Conservation (phyloP, 2,329 filamentous ascomycete genomes). For the Thielaviopsis populi region DNA sequence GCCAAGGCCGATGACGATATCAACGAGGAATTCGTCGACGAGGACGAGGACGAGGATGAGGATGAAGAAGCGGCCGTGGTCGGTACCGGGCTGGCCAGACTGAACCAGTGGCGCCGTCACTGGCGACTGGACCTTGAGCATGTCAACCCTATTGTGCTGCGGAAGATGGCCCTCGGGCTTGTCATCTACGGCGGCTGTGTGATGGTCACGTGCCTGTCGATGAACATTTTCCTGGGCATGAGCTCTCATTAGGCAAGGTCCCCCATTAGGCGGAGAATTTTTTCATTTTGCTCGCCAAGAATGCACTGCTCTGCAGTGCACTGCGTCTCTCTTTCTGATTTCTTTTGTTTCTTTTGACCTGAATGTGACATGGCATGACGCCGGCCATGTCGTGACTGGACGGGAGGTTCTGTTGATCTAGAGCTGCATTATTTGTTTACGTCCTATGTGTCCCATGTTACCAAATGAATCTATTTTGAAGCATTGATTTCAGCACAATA, state of each 20-base stretch:
- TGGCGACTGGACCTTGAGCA: constrained; percentile 47
- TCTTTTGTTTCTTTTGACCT: background rate
- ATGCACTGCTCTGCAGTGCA: background rate
- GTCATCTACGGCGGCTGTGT: constrained; percentile 73
- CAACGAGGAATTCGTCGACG: constrained; percentile 42
- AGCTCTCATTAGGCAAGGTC: constrained; percentile 1
- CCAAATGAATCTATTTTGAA: constrained; percentile 2
- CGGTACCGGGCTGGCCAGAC: constrained; percentile 25
- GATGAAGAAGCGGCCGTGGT: background rate
- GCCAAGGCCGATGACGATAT: constrained; percentile 84
- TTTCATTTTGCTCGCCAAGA: background rate
- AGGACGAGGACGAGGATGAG: constrained; percentile 28
- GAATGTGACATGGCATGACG: background rate
- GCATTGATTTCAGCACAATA: background rate
- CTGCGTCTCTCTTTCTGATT: background rate
- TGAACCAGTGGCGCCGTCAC: constrained; percentile 33
- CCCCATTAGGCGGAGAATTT: background rate
- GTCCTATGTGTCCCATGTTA: background rate
- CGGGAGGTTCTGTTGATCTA: background rate
- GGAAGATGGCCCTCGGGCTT: constrained; percentile 59
- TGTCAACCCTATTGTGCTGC: constrained; percentile 49
- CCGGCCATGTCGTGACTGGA: background rate
- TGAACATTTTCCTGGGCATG: constrained; percentile 43
- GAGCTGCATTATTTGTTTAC: background rate
- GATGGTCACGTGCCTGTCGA: constrained; percentile 75